Conservation (phyloP, 441 rosid genomes). For the Gossypium gossypioides region DNA sequence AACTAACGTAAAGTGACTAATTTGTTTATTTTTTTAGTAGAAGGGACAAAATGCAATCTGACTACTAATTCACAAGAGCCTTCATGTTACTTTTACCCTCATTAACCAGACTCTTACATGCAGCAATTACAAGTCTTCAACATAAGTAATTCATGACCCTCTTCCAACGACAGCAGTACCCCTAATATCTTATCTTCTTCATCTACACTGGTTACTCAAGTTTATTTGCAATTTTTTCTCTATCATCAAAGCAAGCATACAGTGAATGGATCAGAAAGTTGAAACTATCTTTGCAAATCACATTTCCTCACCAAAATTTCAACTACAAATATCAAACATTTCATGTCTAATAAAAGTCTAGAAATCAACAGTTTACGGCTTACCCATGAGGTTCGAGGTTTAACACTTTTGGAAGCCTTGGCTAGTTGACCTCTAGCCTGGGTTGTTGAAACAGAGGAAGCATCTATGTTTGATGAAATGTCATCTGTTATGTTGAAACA, state of each 20-base stretch:
- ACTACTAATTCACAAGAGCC: background rate
- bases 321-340: background rate
- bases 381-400: conserved; percentile 58
- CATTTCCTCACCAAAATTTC: background rate
- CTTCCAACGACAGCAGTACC: background rate
- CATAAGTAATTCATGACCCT: background rate
- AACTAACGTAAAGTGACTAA: background rate
- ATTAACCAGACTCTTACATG: conserved; percentile 4
- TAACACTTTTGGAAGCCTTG: conserved; percentile 50
- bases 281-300: background rate
- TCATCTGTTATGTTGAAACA: conserved; percentile 35
- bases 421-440: conserved; percentile 47
- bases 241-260: conserved; percentile 3
- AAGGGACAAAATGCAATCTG: background rate
- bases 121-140: background rate
- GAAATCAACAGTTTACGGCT: conserved; percentile 13
- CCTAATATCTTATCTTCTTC: background rate
- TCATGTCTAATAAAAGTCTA: background rate
- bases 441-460: conserved; percentile 40
- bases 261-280: background rate
- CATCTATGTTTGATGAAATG: conserved; percentile 47
- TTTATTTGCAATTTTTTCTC: background rate
- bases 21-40: background rate
- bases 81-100: background rate
- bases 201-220: background rate